A percentile compares a stretch with the other conserved stretches of the same genome.
phyloP scores from a whole-genome alignment of 306 rosid species.

The Pachyrhizus erosus region DNA sequence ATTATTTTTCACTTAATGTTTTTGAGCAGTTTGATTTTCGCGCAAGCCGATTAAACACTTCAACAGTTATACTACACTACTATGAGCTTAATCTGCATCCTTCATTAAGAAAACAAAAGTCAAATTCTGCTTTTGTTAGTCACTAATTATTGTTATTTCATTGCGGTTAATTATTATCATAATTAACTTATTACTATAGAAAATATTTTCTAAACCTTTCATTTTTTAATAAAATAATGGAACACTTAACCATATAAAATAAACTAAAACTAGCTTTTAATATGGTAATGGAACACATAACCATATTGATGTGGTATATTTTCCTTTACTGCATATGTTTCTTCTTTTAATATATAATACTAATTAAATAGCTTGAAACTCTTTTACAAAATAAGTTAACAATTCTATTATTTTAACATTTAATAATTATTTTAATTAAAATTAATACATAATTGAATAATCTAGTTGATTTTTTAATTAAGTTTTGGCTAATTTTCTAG shows the following conservation, averaged over 20 bases:
- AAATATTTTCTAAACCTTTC: constrained; percentile 2
- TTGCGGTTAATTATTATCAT: constrained; percentile 38
- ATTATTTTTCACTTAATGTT: not conserved
- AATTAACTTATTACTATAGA: constrained; percentile 12
- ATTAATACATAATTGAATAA: not conserved
- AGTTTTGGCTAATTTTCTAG: not conserved
- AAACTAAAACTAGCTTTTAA: not conserved
- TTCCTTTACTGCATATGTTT: not conserved
- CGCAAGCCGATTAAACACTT: not conserved
- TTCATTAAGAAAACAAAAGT: constrained; percentile 3
- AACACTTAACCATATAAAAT: not conserved
- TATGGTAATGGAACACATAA: not conserved
- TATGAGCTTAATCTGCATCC: not conserved
- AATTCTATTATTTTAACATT: not conserved
- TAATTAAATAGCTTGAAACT: not conserved
- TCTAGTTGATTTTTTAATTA: not conserved
- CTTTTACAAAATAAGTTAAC: not conserved
- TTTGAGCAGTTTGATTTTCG: not conserved
- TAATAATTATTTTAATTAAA: no score
- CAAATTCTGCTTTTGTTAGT: constrained; percentile 24
- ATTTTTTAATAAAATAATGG: not conserved
- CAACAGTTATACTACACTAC: not conserved
- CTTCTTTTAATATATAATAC: not conserved
- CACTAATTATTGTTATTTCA: constrained; percentile 35
- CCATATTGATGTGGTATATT: not conserved